These are phyloP conservation scores for Microbotryum silenes-acaulis DNA, from an alignment of 1,284 basidiomycete species.

Conservation along the genomic window DNA sequence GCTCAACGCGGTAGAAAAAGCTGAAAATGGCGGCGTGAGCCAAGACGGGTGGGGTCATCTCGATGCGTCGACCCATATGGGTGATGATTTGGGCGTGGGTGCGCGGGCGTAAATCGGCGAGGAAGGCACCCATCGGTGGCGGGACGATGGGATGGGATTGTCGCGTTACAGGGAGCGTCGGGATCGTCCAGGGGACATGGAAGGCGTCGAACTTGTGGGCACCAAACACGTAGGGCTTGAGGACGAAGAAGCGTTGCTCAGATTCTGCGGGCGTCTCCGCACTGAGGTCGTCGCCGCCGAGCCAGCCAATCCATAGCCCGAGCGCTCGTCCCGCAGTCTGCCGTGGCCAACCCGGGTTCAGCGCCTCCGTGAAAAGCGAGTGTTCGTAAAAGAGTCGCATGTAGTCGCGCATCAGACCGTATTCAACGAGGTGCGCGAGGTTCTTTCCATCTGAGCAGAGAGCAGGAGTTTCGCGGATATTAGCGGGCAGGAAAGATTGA, in stretches of 20 bases:
- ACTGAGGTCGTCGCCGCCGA: conserved; percentile 31
- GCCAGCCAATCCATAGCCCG: conserved; percentile 32
- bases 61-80: conserved; percentile 40
- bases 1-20: conserved; percentile 42
- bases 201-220: conserved; percentile 49
- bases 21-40: conserved; percentile 40
- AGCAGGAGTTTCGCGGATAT: neutral
- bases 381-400: conserved; percentile 40
- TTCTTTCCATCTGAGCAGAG: conserved; percentile 41
- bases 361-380: conserved; percentile 40
- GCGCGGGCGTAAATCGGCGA: conserved; percentile 44
- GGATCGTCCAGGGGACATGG: conserved; percentile 47
- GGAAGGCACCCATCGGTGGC: conserved; percentile 39
- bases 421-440: conserved; percentile 38
- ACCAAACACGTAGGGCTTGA: conserved; percentile 50
- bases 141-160: conserved; percentile 19
- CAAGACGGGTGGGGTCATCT: conserved; percentile 37
- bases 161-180: conserved; percentile 40
- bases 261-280: conserved; percentile 42
- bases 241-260: conserved; percentile 48
- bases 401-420: conserved; percentile 39
- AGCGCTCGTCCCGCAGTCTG: conserved; percentile 37
- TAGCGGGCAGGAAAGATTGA: neutral
- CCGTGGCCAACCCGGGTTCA: conserved; percentile 42
- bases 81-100: conserved; percentile 40